These are phyloP conservation scores for Aspergillus quadrilineatus DNA, from an alignment of 2,329 filamentous ascomycete species.

Conservation along the genomic window DNA sequence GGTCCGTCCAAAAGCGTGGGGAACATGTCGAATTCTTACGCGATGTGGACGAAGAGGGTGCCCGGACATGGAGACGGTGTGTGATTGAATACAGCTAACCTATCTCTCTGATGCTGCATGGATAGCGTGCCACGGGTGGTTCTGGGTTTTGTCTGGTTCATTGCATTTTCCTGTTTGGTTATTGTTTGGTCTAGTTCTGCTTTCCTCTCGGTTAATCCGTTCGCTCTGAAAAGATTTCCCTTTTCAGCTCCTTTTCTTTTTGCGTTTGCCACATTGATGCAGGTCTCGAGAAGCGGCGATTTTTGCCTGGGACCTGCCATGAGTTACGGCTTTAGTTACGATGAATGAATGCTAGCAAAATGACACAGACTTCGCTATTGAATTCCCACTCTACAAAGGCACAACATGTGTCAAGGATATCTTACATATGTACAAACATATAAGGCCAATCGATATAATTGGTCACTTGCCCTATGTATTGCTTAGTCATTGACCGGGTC, in stretches of 20 bases:
- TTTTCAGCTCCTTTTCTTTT: slow-evolving; percentile 10
- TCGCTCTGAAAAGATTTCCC: not conserved
- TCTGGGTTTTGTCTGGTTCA: not conserved
- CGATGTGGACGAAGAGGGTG: slow-evolving; percentile 31
- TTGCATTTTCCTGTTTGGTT: not conserved
- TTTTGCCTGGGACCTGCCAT: slow-evolving; percentile 4
- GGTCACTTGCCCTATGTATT: not conserved
- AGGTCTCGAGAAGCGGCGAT: slow-evolving; percentile 1
- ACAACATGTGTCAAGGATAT: not conserved
- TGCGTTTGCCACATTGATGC: slow-evolving; percentile 9
- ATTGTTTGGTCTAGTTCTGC: not conserved
- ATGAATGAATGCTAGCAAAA: slow-evolving; percentile 3
- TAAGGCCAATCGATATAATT: not conserved
- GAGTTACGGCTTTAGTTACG: slow-evolving; percentile 10
- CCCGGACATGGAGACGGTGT: slow-evolving; percentile 35
- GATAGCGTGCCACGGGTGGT: not conserved
- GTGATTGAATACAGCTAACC: slow-evolving; percentile 38
- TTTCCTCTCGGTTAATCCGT: not conserved
- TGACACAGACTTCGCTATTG: not conserved
- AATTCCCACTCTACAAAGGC: not conserved
- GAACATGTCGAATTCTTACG: slow-evolving; percentile 34
- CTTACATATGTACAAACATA: not conserved
- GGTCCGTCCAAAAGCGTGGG: slow-evolving; percentile 28
- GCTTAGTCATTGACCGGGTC: slow-evolving; percentile 6
- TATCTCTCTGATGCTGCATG: not conserved